Conservation (phyloP, 2,329 filamentous ascomycete species). For the Trichocomaceae sp. region DNA sequence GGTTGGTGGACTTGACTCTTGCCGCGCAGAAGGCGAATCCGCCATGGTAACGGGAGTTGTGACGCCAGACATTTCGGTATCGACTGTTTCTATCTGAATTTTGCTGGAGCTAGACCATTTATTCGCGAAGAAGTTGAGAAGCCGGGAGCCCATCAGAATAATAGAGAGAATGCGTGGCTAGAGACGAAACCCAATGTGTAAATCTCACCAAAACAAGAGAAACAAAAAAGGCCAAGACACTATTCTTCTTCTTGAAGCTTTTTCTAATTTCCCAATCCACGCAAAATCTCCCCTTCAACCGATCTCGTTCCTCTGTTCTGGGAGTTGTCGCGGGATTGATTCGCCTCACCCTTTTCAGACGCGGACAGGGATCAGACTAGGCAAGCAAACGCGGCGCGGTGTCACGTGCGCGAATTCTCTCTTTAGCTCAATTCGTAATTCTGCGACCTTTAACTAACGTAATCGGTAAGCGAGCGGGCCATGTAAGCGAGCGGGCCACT, state of each 20-base stretch:
- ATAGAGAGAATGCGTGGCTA: not conserved
- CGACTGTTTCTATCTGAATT: not conserved
- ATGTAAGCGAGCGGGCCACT: no score
- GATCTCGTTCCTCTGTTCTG: not conserved
- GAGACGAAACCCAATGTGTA: no score
- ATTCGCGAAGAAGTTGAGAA: conserved; percentile 7
- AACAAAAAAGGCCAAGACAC: no score
- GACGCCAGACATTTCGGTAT: conserved; percentile 21
- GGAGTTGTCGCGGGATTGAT: not conserved
- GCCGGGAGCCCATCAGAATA: conserved; percentile 1
- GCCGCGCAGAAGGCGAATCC: conserved; percentile 18
- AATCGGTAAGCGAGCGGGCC: no score
- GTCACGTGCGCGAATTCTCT: not conserved
- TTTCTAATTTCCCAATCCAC: not conserved
- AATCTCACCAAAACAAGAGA: not conserved
- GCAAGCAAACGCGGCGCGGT: conserved; percentile 1
- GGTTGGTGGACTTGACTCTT: conserved; percentile 25
- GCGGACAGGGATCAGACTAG: not conserved
- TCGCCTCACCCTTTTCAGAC: not conserved
- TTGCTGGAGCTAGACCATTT: conserved; percentile 6
- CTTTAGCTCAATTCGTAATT: not conserved
- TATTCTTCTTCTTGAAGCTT: no score
- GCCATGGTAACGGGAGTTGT: conserved; percentile 21
- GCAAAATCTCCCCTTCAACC: not conserved
- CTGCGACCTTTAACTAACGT: no score